phyloP scores from a whole-genome alignment of 331 rosid genomes.

The Pyracantha coccinea region DNA sequence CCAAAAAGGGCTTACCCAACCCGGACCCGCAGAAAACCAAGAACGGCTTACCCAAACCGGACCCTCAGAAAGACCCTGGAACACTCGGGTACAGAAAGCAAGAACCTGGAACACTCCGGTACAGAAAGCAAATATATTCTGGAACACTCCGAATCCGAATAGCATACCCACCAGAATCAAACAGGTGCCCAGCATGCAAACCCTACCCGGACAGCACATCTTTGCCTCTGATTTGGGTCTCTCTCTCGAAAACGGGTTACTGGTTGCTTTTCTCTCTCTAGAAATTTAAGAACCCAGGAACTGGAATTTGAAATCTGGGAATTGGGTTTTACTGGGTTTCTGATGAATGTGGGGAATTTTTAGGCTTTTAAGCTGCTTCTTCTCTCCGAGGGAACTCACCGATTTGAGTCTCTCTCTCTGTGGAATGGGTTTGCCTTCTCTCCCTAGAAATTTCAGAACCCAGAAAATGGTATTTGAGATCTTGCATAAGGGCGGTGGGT shows the following conservation, averaged over 20 bases:
- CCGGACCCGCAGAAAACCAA: too few species aligned
- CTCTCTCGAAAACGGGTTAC: too few species aligned
- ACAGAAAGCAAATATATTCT: slow-evolving; percentile 39
- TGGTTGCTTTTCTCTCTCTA: background rate
- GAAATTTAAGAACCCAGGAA: background rate
- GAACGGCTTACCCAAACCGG: background rate
- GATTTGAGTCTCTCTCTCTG: too few species aligned
- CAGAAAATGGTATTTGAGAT: too few species aligned
- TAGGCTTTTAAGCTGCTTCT: background rate
- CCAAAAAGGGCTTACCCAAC: slow-evolving; percentile 4
- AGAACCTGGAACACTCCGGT: too few species aligned
- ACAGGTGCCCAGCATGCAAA: slow-evolving; percentile 67
- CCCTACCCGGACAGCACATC: slow-evolving; percentile 45
- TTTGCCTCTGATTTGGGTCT: background rate
- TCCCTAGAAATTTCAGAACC: too few species aligned
- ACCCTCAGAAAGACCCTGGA: slow-evolving; percentile 11
- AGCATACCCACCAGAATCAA: slow-evolving; percentile 43
- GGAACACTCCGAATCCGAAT: slow-evolving; percentile 75
- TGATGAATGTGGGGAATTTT: background rate
- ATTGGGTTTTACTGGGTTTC: background rate
- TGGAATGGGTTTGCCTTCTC: too few species aligned
- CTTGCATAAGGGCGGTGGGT: too few species aligned
- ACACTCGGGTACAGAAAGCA: too few species aligned
- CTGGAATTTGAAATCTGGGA: background rate
- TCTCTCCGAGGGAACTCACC: too few species aligned